A percentile compares a stretch with the other conserved stretches of the same genome.
These are phyloP conservation scores for Pythium apleroticum DNA, from an alignment of 352 stramenopile genomes.

Conservation along the genomic window DNA sequence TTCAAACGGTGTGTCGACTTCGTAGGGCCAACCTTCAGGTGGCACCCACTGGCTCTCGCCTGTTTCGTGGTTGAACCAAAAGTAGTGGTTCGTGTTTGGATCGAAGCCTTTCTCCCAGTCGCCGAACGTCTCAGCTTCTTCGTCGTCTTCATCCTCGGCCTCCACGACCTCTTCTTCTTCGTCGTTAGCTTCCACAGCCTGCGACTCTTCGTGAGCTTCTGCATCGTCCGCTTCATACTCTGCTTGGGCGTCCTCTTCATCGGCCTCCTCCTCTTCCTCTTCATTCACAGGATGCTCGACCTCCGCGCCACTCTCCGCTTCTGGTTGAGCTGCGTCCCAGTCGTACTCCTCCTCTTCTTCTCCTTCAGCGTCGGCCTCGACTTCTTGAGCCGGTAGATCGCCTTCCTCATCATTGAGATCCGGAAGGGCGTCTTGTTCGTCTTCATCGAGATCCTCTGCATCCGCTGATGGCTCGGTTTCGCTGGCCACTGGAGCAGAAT, in stretches of 20 bases:
- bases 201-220: neutral
- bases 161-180: slow-evolving; percentile 20
- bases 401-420: neutral
- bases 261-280: neutral
- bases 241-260: neutral
- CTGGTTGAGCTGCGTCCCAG: neutral
- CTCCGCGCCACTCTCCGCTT: neutral
- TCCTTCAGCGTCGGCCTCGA: neutral
- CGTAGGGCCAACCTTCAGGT: slow-evolving; percentile 73
- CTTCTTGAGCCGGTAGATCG: neutral
- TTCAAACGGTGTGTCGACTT: slow-evolving; percentile 67
- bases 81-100: slow-evolving; percentile 79
- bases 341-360: slow-evolving; percentile 1
- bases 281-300: neutral
- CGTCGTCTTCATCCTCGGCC: slow-evolving; percentile 56
- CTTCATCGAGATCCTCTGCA: neutral
- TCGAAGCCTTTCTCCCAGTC: slow-evolving; percentile 89
- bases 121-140: slow-evolving; percentile 73
- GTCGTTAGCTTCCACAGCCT: neutral
- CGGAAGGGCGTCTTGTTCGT: neutral
- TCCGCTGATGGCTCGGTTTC: neutral
- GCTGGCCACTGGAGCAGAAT: neutral
- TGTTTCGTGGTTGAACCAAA: slow-evolving; percentile 87
- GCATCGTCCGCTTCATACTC: neutral
- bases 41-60: slow-evolving; percentile 79